These are phyloP conservation scores for Selaginella tamariscina DNA, from an alignment of 75 land plant species.

Conservation along the genomic window DNA sequence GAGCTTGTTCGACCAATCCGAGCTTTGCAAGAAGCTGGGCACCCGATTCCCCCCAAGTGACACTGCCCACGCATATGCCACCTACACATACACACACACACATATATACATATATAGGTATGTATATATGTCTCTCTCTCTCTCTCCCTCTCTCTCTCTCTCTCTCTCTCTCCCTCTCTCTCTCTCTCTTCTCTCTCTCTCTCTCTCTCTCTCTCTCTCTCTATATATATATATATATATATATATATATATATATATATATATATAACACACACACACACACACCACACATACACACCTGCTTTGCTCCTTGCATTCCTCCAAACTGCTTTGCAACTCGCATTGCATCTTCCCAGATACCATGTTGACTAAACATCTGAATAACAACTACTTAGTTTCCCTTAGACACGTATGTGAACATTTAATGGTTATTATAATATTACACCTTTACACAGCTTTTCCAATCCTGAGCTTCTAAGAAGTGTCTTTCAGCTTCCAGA, in stretches of 20 bases:
- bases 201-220: too few relatives aligned
- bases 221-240: too few relatives aligned
- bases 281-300: too few relatives aligned
- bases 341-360: slow-evolving; percentile 37
- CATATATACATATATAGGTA: too few relatives aligned
- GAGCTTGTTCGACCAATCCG: slow-evolving; percentile 33
- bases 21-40: slow-evolving; percentile 26
- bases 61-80: slow-evolving; percentile 36
- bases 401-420: neutral
- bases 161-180: too few relatives aligned
- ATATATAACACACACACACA: too few relatives aligned
- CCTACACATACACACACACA: slow-evolving; percentile 14
- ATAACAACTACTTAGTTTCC: neutral
- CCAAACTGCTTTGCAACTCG: slow-evolving; percentile 31
- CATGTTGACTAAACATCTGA: slow-evolving; percentile 28
- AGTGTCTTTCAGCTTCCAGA: slow-evolving; percentile 31
- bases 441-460: slow-evolving; percentile 31
- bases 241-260: too few relatives aligned
- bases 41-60: slow-evolving; percentile 24
- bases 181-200: too few relatives aligned
- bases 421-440: neutral
- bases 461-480: slow-evolving; percentile 31
- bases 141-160: too few relatives aligned
- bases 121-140: too few relatives aligned
- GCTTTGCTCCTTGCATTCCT: slow-evolving; percentile 23